phyloP scores from a whole-genome alignment of 805 yeast genomes.

The Priceomyces fermenticarens region DNA sequence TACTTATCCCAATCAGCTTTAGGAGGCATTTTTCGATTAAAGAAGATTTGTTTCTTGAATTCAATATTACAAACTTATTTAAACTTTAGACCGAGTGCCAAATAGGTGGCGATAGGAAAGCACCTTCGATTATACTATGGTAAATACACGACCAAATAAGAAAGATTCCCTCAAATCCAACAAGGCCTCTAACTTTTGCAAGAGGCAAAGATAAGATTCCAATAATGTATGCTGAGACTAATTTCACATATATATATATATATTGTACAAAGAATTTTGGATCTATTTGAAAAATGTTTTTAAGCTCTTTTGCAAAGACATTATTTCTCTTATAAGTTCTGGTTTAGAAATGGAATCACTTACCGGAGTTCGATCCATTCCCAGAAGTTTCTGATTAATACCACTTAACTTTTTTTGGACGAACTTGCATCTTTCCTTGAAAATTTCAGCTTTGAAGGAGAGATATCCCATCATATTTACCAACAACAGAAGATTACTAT shows the following conservation, averaged over 20 bases:
- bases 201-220: no score
- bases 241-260: no score
- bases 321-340: not conserved
- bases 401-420: constrained; percentile 1
- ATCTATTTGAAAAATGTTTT: not conserved
- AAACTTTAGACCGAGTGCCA: not conserved
- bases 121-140: not conserved
- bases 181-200: no score
- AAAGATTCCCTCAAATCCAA: no score
- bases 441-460: not conserved
- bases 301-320: not conserved
- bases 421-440: constrained; percentile 1
- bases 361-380: not conserved
- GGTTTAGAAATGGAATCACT: constrained; percentile 1
- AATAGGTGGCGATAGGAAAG: constrained; percentile 3
- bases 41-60: not conserved
- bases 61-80: not conserved
- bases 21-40: constrained; percentile 67
- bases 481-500: constrained; percentile 29
- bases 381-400: constrained; percentile 4
- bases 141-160: not conserved
- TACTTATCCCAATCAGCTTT: constrained; percentile 99
- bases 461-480: constrained; percentile 29
- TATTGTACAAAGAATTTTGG: not conserved
- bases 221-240: no score